phyloP scores from a whole-genome alignment of 2,329 filamentous ascomycete species.

The Cyphellophora europaea region DNA sequence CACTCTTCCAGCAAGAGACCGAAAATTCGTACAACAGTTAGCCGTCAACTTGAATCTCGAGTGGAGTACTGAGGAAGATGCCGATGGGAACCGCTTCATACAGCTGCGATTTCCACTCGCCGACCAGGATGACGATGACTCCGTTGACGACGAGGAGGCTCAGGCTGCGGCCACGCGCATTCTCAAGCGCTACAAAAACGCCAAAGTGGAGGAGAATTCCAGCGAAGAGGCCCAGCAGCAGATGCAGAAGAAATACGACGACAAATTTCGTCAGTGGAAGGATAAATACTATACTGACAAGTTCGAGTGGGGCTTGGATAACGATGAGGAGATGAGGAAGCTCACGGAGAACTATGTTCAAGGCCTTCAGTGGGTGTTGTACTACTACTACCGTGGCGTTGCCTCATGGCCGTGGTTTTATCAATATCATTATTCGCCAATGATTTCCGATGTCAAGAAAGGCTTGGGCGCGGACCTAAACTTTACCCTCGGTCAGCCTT shows the following conservation, averaged over 20 bases:
- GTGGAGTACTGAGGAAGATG: constrained; percentile 56
- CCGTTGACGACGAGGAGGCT: constrained; percentile 74
- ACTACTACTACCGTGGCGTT: constrained; percentile 95
- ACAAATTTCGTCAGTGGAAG: constrained; percentile 89
- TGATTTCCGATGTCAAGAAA: constrained; percentile 91
- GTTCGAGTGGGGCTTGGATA: constrained; percentile 78
- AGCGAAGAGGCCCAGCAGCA: constrained; percentile 68
- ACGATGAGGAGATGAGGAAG: constrained; percentile 69
- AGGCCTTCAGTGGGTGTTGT: constrained; percentile 94
- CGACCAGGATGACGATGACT: constrained; percentile 51
- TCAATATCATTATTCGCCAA: constrained; percentile 88
- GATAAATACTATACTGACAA: constrained; percentile 86
- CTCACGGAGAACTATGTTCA: constrained; percentile 95
- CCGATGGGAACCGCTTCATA: constrained; percentile 57
- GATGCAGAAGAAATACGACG: constrained; percentile 76
- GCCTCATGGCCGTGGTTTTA: constrained; percentile 99
- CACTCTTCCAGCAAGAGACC: constrained; percentile 69
- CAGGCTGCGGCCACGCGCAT: constrained; percentile 75
- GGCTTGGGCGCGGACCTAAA: constrained; percentile 79
- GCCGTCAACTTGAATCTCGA: constrained; percentile 59
- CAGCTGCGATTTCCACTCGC: constrained; percentile 48
- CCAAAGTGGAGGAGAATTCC: constrained; percentile 70
- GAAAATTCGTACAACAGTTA: constrained; percentile 85
- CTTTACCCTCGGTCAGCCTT: constrained; percentile 90
- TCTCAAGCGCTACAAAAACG: constrained; percentile 83